Base-by-base conservation (phyloP, 768 basidiomycete genomes). In the Zangia roseola region DNA sequence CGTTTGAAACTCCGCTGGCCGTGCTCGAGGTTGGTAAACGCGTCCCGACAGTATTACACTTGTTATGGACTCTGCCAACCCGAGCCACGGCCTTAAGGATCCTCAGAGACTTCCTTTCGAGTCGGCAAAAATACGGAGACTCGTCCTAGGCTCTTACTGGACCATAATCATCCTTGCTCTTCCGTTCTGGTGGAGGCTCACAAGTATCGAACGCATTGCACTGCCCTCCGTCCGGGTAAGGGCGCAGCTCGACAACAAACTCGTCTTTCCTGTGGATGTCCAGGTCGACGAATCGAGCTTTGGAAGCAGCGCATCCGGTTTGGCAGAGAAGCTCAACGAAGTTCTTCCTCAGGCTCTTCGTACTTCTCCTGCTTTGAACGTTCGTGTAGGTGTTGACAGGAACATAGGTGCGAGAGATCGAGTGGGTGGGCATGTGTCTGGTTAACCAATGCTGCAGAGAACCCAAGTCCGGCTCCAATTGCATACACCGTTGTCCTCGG, bases 141-240 rank as follows among this genome's bases (percentile, higher is more conserved):
- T 69, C 21, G 84, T 93, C 54, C 74, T 94, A 49, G 65, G 74
- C 5, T 79, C 88, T 1, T 97, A 94, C 67, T 93, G 93, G 82
- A 46, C 78, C 21, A 69, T 92, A 23, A 77, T 97, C 30, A 55
- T 95, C 28, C 69, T 91, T 7, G 86, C 86, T 2, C 50, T 94
- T 17, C 97, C 97, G 3, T 76, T 91, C 41, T 99, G 97, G 97
- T 97, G 93, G 92, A 77, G 75, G 43, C 85, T 88, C 23, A 98
- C 97, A 5, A 89, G 88, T 54, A 95, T 98, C 24, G 80, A 94
- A 61, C 81, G 94, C 23, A 74, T 88, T 14, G 72, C 85, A 0
- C 72, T 97, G 12, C 91, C 94, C 2, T 71, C 75, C 8, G 67
- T 70, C 36, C 77, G 80, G 19, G 83, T 94, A 28, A 65, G 66